Evolutionary conservation across 805 yeast species (phyloP), one percentile per base, ranked within the genome.

Genomic region (Kazachstania psychrophila): DNA sequence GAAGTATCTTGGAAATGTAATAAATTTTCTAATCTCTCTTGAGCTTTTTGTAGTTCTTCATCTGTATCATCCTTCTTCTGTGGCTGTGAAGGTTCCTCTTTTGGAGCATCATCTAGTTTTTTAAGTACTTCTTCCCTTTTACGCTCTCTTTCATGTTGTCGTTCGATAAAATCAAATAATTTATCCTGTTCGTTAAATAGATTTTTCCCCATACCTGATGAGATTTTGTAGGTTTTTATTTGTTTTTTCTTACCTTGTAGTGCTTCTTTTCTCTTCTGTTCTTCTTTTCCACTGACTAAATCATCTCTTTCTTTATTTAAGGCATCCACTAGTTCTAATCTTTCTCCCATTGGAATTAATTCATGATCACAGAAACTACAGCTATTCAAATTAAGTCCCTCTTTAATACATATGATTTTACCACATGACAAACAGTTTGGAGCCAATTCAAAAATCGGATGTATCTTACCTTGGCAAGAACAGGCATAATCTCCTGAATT

Each of bases 381-480:
- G 3, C 92, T 92, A 41, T 88, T 92, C 17, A 85, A 63, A 40
- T 58, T 51, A 10, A 58, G 39, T 0, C 97, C 97, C 53, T 92
- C 97, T 47, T 78, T 79, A 4, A 72, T 69, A 63, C 99, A 92
- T 2, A 92, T 84, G 28, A 92, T 84, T 57, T 87, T 84, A 9
- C 99, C 99, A 57, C 99, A 92, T 41, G 81, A 77, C 28, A 92
- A 61, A 51, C 99, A 92, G 55, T 92, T 92, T 1, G 98, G 97
- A 2, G 94, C 92, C 44, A 81, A 71, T 39, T 84, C 94, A 44
- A 86, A 81, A 22, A 92, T 61, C 3, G 96, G 95, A 53, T 92
- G 98, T 41, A 82, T 66, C 0, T 81, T 73, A 1, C 89, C 96
- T 76, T 79, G 83, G 52, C 97, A 88, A 43, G 79, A 73, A 54